phyloP scores from a whole-genome alignment of 768 basidiomycete species.

The Lepiota brunneoincarnata region DNA sequence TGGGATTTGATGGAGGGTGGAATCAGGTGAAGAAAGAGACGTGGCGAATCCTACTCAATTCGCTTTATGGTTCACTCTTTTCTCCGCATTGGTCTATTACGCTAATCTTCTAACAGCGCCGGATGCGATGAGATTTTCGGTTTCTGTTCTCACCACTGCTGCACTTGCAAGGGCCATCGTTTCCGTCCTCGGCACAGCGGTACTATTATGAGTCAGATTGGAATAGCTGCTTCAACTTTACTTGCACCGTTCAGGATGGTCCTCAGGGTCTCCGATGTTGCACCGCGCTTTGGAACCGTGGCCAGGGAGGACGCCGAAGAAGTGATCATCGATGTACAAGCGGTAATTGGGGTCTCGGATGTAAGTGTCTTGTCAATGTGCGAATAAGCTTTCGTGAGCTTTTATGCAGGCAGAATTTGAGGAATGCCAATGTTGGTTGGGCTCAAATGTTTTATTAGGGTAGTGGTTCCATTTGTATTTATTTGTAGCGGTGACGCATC shows the following conservation, averaged over 20 bases:
- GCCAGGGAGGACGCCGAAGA: slow-evolving; percentile 32
- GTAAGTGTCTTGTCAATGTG: slow-evolving; percentile 23
- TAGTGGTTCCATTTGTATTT: no score
- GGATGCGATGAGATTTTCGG: slow-evolving; percentile 48
- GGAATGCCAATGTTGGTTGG: slow-evolving; percentile 12
- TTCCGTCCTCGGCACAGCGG: slow-evolving; percentile 31
- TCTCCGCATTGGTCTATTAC: neutral
- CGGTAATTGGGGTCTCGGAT: slow-evolving; percentile 30
- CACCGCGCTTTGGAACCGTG: slow-evolving; percentile 13
- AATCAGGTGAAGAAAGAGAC: slow-evolving; percentile 37
- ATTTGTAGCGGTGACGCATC: no score
- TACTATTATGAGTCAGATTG: slow-evolving; percentile 32
- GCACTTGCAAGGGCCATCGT: slow-evolving; percentile 47
- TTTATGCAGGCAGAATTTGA: slow-evolving; percentile 3
- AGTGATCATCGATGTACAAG: slow-evolving; percentile 36
- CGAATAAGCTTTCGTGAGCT: neutral
- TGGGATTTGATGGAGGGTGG: slow-evolving; percentile 45
- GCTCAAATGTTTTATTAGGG: neutral
- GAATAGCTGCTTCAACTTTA: slow-evolving; percentile 16
- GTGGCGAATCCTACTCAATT: slow-evolving; percentile 49
- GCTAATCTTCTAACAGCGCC: slow-evolving; percentile 35
- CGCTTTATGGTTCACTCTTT: slow-evolving; percentile 32
- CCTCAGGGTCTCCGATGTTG: slow-evolving; percentile 6
- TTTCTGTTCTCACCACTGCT: slow-evolving; percentile 52
- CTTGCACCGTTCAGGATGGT: neutral